These are phyloP conservation scores for Daldinia sp. DNA, from an alignment of 2,329 filamentous ascomycete species.

Conservation along the genomic window DNA sequence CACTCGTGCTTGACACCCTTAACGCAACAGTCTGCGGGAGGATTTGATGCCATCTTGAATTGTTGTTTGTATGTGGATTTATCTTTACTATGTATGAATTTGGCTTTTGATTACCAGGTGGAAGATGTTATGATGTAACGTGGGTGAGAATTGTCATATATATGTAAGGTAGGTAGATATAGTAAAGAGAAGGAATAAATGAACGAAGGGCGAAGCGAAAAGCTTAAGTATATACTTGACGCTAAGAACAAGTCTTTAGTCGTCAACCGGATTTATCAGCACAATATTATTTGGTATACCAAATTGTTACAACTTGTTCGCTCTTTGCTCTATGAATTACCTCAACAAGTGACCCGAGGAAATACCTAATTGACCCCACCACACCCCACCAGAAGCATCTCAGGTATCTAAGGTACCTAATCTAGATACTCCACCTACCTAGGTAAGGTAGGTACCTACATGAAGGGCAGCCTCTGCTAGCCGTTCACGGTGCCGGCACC, in stretches of 20 bases:
- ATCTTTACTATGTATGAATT: not conserved
- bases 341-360: not conserved
- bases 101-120: not conserved
- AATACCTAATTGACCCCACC: not conserved
- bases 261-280: conserved; percentile 6
- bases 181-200: not conserved
- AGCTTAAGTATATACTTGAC: conserved; percentile 2
- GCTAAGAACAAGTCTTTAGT: not conserved
- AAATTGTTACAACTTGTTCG: not conserved
- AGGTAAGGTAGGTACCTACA: not conserved
- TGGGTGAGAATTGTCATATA: not conserved
- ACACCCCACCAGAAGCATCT: not conserved
- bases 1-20: conserved; percentile 66
- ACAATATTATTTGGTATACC: not conserved
- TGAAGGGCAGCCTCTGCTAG: not conserved
- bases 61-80: not conserved
- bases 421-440: no score
- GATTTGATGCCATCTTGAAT: conserved; percentile 64
- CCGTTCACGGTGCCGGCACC: conserved; percentile 3
- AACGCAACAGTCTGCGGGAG: conserved; percentile 65
- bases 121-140: not conserved
- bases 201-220: not conserved
- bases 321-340: not conserved
- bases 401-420: not conserved
- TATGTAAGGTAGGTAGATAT: not conserved